phyloP scores from a whole-genome alignment of 371 early-diverging fungal species.

The Apophysomyces sp. region DNA sequence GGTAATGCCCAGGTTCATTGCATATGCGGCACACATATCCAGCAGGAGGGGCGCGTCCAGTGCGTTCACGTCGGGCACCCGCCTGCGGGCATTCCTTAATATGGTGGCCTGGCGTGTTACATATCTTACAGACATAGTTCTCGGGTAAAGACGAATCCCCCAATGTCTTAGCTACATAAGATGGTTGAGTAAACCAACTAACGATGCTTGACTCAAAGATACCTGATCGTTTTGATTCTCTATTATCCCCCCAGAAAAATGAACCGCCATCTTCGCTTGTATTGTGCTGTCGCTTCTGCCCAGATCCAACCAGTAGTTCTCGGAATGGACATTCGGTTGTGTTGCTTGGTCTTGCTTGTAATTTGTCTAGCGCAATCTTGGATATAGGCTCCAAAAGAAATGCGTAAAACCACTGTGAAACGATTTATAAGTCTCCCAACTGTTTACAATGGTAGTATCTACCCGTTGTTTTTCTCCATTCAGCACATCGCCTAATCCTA shows the following conservation, averaged over 20 bases:
- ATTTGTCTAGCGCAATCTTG: slow-evolving; percentile 35
- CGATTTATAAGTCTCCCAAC: background rate
- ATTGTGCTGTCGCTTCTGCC: slow-evolving; percentile 28
- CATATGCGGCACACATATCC: slow-evolving; percentile 63
- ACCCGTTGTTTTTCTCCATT: slow-evolving; percentile 60
- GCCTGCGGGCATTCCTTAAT: slow-evolving; percentile 61
- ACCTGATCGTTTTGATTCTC: slow-evolving; percentile 25
- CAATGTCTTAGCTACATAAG: background rate
- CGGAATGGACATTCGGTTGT: slow-evolving; percentile 69
- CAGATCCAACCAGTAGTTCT: slow-evolving; percentile 12
- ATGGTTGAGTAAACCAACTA: background rate
- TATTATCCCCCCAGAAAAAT: slow-evolving; percentile 41
- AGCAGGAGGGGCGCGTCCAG: slow-evolving; percentile 18
- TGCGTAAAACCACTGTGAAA: slow-evolving; percentile 87
- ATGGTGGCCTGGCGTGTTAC: slow-evolving; percentile 67
- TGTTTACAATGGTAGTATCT: background rate
- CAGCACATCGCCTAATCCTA: slow-evolving; percentile 78
- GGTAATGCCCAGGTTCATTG: slow-evolving; percentile 58
- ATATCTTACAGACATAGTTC: slow-evolving; percentile 54
- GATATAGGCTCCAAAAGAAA: slow-evolving; percentile 77
- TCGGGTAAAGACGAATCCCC: slow-evolving; percentile 22
- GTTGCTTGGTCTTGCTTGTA: slow-evolving; percentile 42
- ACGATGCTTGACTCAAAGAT: background rate
- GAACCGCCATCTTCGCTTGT: slow-evolving; percentile 28
- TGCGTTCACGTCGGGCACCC: background rate